phyloP scores from a whole-genome alignment of 805 yeast genomes.

The Kodamaea jinghongensis region DNA sequence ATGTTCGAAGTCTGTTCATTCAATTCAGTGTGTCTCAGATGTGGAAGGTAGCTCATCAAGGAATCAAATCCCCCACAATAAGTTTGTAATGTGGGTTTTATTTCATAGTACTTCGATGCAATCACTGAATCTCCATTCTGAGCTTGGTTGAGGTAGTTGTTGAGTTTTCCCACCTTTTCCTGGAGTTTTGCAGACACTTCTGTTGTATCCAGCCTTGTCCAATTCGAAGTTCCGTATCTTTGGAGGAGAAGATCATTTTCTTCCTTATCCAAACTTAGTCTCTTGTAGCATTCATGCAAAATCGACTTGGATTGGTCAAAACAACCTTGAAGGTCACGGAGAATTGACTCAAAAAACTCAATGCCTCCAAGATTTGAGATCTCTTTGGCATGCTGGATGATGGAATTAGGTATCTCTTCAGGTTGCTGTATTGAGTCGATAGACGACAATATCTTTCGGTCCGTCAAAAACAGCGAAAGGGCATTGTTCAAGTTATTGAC shows the following conservation, averaged over 20 bases:
- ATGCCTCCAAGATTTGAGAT: conserved; percentile 55
- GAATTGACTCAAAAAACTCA: conserved; percentile 36
- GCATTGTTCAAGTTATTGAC: conserved; percentile 45
- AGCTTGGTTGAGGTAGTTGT: conserved; percentile 55
- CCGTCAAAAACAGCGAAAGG: conserved; percentile 44
- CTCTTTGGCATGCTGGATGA: conserved; percentile 54
- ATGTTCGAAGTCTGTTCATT: conserved; percentile 29
- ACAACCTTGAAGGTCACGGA: conserved; percentile 45
- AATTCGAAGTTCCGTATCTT: conserved; percentile 51
- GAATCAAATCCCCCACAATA: conserved; percentile 40
- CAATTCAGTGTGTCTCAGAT: conserved; percentile 31
- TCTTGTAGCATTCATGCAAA: conserved; percentile 44
- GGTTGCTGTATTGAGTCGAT: conserved; percentile 61
- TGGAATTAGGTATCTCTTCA: conserved; percentile 54
- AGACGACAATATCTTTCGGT: conserved; percentile 56
- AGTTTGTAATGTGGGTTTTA: conserved; percentile 45
- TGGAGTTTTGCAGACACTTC: conserved; percentile 41
- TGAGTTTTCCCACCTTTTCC: conserved; percentile 43
- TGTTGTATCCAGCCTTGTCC: conserved; percentile 51
- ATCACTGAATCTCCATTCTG: conserved; percentile 58
- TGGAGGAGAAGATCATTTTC: conserved; percentile 54
- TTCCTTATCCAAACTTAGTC: conserved; percentile 47
- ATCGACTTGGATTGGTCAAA: conserved; percentile 40
- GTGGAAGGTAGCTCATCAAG: conserved; percentile 38
- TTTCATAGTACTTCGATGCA: conserved; percentile 41